Evolutionary conservation across 805 yeast species (phyloP).

Genomic region (Candida manassasensis): DNA sequence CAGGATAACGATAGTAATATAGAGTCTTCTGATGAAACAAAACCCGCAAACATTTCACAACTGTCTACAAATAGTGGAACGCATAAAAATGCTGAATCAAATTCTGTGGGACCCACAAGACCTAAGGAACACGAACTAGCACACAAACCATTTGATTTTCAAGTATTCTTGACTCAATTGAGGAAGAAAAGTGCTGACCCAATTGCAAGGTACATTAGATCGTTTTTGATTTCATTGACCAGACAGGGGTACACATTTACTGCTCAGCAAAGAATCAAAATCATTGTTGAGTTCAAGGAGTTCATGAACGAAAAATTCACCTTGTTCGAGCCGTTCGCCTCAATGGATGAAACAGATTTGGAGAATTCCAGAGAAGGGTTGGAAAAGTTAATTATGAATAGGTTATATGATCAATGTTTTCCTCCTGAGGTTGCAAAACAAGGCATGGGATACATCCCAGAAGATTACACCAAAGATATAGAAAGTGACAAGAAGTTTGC

Average conservation of each 20-base stretch:
- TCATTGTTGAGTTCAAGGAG: slow-evolving; percentile 68
- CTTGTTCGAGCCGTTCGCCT: slow-evolving; percentile 67
- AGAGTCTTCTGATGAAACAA: too few species aligned
- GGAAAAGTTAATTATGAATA: slow-evolving; percentile 88
- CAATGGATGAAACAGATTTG: slow-evolving; percentile 51
- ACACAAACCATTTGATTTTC: slow-evolving; percentile 71
- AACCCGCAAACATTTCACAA: too few species aligned
- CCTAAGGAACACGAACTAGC: slow-evolving; percentile 39
- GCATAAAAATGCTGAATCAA: too few species aligned
- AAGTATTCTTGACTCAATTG: slow-evolving; percentile 66
- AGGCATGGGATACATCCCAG: slow-evolving; percentile 20
- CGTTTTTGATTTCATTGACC: slow-evolving; percentile 75
- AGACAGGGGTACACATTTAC: slow-evolving; percentile 58
- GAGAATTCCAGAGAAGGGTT: slow-evolving; percentile 83
- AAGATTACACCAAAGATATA: slow-evolving; percentile 56
- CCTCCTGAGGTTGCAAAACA: slow-evolving; percentile 61
- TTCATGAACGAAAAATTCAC: slow-evolving; percentile 65
- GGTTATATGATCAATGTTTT: slow-evolving; percentile 72
- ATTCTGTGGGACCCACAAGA: too few species aligned
- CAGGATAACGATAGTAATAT: too few species aligned
- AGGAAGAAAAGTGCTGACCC: slow-evolving; percentile 81
- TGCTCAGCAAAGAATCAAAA: slow-evolving; percentile 70
- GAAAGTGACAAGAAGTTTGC: slow-evolving; percentile 50
- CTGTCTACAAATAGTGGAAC: too few species aligned
- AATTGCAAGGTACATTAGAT: slow-evolving; percentile 75